Evolutionary conservation across 805 yeast genomes (phyloP), one percentile per base, ranked within the genome.

Genomic region (Tetrapisispora arboricola): DNA sequence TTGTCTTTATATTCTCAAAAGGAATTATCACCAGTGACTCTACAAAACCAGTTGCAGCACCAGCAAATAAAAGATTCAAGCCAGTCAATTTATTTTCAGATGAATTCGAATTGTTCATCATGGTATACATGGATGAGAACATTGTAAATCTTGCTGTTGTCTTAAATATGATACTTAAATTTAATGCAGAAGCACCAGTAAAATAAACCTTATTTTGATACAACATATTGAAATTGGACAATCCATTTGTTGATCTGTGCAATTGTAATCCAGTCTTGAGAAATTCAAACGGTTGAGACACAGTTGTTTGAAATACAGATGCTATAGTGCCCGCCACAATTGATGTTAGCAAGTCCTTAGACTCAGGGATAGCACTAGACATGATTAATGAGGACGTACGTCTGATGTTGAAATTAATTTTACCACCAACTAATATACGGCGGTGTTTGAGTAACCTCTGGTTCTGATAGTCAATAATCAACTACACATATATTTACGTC

Each of bases 21-120:
- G 97, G 98, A 16, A 92, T 83, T 18, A 90, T 76, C 71, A 83
- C 74, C 26, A 87, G 47, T 2, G 94, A 78, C 59, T 92, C 97
- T 33, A 80, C 64, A 43, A 82, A 69, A 2, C 95, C 97, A 5
- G 95, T 83, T 66, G 85, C 73, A 1, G 71, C 70, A 9, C 94
- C 95, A 3, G 96, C 95, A 44, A 83, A 77, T 7, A 85, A 83
- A 31, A 85, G 72, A 51, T 86, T 70, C 9, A 94, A 90, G 1
- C 94, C 94, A 7, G 80, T 71, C 3, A 85, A 70, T 47, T 76
- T 72, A n/a, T 78, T 75, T 39, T 61, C 63, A 16, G 69, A 72
- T 22, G 73, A 74, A 3, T 45, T 43, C 2, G 52, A 52, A 20
- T 50, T 55, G n/a, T 26, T 31, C 46, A 73, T 69, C 57, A 83